Conservation (phyloP, 441 rosid genomes). For the Lepidium campestre region DNA sequence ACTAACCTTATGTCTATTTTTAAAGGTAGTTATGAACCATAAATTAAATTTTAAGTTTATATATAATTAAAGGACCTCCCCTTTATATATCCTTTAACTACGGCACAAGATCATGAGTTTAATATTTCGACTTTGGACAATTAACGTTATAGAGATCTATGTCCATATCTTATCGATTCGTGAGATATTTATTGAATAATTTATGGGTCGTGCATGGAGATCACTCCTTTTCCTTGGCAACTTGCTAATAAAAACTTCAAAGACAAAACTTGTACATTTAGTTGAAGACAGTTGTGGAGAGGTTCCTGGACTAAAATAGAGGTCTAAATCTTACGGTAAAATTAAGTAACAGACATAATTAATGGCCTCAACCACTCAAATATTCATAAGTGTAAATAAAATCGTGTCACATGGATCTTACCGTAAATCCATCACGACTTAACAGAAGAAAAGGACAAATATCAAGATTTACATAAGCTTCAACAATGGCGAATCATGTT, state of each 20-base stretch:
- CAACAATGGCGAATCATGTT: conserved; percentile 53
- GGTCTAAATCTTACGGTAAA: too few relatives aligned
- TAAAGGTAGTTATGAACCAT: too few relatives aligned
- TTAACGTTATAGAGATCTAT: background rate
- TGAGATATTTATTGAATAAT: background rate
- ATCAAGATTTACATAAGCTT: background rate
- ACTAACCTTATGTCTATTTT: too few relatives aligned
- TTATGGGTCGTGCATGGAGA: background rate
- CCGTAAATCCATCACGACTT: background rate
- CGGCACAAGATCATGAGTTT: too few relatives aligned
- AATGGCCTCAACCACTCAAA: background rate
- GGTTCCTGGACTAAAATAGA: too few relatives aligned
- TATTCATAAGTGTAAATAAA: background rate
- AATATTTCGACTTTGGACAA: too few relatives aligned
- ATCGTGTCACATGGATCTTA: background rate
- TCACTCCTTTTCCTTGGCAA: background rate
- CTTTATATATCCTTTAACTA: too few relatives aligned
- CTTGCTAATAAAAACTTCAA: background rate
- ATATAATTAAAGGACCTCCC: too few relatives aligned
- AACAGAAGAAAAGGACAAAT: background rate
- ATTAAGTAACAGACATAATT: background rate
- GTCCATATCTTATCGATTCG: background rate
- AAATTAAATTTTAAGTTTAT: too few relatives aligned
- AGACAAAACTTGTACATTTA: too few relatives aligned
- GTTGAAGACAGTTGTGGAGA: too few relatives aligned